Base-by-base conservation (phyloP, 345 rosid species). In the Mangifera indica region DNA sequence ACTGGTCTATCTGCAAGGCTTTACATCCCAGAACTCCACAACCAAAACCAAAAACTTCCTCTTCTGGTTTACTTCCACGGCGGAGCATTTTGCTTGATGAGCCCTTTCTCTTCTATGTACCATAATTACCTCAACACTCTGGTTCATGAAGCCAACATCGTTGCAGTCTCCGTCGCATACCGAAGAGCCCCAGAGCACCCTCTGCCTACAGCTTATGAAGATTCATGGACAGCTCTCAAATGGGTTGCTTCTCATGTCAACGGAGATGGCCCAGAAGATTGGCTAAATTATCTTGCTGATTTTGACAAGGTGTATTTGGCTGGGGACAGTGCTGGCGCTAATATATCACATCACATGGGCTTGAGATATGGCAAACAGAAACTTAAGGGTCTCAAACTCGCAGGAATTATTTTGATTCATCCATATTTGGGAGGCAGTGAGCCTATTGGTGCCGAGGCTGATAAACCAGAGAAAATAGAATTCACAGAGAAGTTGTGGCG, bases 1-100 rank as follows among this genome's bases (percentile, higher is more conserved):
- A 29, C 63, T 4, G 60, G 66, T 54, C 75, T 73, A 1, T 73
- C 69, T 11, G 82, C 66, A 52, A 71, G 92, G n/a, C 49, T 87
- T 37, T 88, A 72, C 76, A 71, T 81, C 57, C 88, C 88, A 15
- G n/a, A n/a, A n/a, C n/a, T n/a, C n/a, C n/a, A n/a, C n/a, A n/a
- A n/a, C n/a, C n/a, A n/a, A n/a, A n/a, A n/a, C n/a, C n/a, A n/a
- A n/a, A 60, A 69, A 60, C 81, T 85, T 15, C 85, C 87, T 1
- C 53, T 86, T 34, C 66, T 88, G 1, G 75, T 81, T 18, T 79
- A 75, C 71, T 74, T 74, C 58, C 82, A 81, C 40, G 85, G 83
- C 3, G 87, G 85, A 1, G 85, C 56, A 46, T 84, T 77, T 20
- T 61, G 67, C 60, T 5, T 79, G 6, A 73, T 77, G 29, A 10